phyloP scores from a whole-genome alignment of 352 stramenopile species.

The Blastocystis sp. region DNA sequence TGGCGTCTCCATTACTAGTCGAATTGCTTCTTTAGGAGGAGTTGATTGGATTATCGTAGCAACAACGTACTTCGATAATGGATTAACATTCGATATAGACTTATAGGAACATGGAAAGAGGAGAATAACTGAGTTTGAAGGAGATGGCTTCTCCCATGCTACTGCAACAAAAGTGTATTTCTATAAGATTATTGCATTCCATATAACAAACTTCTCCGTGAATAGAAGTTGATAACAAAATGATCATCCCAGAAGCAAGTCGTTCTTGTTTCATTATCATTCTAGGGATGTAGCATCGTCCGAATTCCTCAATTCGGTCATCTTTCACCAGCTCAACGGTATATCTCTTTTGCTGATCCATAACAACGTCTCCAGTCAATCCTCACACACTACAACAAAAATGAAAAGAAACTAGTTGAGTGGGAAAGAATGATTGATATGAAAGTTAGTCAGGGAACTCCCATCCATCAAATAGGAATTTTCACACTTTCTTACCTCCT shows the following conservation, averaged over 20 bases:
- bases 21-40: background rate
- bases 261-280: slow-evolving; percentile 36
- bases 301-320: slow-evolving; percentile 7
- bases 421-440: background rate
- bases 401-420: background rate
- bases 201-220: background rate
- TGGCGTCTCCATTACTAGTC: slow-evolving; percentile 1
- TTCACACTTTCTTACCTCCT: too few species aligned
- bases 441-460: too few species aligned
- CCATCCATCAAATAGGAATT: too few species aligned
- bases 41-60: background rate
- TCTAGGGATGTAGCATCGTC: slow-evolving; percentile 27
- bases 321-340: background rate
- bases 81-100: background rate
- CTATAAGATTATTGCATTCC: background rate
- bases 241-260: background rate
- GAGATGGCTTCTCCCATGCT: slow-evolving; percentile 5
- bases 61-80: background rate
- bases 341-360: background rate
- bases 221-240: background rate
- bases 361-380: too few species aligned
- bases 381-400: too few species aligned
- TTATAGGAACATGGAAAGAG: slow-evolving; percentile 8
- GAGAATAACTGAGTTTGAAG: slow-evolving; percentile 4
- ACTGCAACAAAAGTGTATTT: slow-evolving; percentile 1